A percentile compares a stretch with the other conserved stretches of the same genome.
Evolutionary conservation across 164 flowering plant genomes (phyloP).

Genomic region (Vitis rotundifolia): DNA sequence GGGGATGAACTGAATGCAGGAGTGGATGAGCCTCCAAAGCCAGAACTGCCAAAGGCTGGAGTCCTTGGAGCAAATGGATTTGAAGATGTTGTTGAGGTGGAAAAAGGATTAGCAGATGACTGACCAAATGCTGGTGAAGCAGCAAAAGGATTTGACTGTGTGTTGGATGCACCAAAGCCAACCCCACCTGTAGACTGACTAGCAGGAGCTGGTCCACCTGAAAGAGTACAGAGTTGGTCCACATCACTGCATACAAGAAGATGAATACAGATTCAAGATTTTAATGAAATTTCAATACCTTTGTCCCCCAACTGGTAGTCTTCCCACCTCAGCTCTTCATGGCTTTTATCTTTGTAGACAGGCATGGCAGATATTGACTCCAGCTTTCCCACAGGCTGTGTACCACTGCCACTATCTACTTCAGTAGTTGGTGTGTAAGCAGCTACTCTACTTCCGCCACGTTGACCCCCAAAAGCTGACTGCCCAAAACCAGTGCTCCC

Average conservation of each 20-base stretch:
- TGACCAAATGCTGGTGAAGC: slow-evolving; percentile 62
- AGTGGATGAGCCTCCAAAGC: slow-evolving; percentile 54
- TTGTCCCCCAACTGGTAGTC: slow-evolving; percentile 93
- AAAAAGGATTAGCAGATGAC: slow-evolving; percentile 64
- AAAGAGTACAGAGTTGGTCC: not conserved
- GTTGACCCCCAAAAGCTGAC: slow-evolving; percentile 66
- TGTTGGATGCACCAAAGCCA: slow-evolving; percentile 42
- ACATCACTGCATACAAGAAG: not conserved
- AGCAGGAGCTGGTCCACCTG: slow-evolving; percentile 89
- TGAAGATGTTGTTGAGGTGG: slow-evolving; percentile 50
- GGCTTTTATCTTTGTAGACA: slow-evolving; percentile 87
- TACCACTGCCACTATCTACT: slow-evolving; percentile 49
- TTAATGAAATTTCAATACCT: slow-evolving; percentile 38
- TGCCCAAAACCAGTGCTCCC: slow-evolving; percentile 69
- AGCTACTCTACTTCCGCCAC: slow-evolving; percentile 78
- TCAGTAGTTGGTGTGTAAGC: slow-evolving; percentile 72
- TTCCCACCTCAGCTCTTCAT: slow-evolving; percentile 98
- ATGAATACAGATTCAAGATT: not conserved
- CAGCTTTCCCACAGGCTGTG: slow-evolving; percentile 74
- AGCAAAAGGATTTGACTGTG: slow-evolving; percentile 53
- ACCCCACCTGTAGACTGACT: slow-evolving; percentile 55
- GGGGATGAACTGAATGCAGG: slow-evolving; percentile 60
- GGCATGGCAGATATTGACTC: slow-evolving; percentile 98
- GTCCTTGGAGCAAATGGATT: slow-evolving; percentile 69
- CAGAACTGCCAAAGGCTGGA: slow-evolving; percentile 39